Conservation (phyloP, 2,329 filamentous ascomycete species). For the Xylariaceae sp. region DNA sequence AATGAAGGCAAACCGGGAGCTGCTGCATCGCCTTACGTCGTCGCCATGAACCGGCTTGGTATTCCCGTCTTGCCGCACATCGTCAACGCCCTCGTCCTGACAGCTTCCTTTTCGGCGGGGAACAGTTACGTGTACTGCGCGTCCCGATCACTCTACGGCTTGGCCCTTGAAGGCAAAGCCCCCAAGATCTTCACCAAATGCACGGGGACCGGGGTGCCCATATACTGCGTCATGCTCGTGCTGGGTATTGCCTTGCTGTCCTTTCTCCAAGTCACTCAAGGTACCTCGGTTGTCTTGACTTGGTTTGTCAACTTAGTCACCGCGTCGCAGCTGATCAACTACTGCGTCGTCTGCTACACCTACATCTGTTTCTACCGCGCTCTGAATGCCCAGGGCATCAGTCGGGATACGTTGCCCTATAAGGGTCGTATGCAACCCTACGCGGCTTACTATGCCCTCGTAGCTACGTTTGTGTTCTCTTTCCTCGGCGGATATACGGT, state of each 20-base stretch:
- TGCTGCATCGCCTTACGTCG: constrained; percentile 61
- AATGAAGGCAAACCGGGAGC: constrained; percentile 55
- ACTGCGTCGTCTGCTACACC: constrained; percentile 61
- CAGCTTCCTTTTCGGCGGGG: constrained; percentile 60
- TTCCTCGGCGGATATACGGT: constrained; percentile 72
- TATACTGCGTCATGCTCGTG: constrained; percentile 64
- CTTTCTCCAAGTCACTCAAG: constrained; percentile 66
- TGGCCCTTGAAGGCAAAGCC: constrained; percentile 64
- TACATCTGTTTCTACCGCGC: constrained; percentile 70
- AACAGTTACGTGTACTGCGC: constrained; percentile 66
- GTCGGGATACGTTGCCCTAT: constrained; percentile 64
- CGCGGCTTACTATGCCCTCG: constrained; percentile 60
- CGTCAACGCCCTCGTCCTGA: constrained; percentile 67
- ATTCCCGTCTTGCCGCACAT: constrained; percentile 62
- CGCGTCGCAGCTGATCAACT: constrained; percentile 70
- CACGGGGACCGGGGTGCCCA: constrained; percentile 61
- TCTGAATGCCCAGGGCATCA: constrained; percentile 61
- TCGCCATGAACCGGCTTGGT: constrained; percentile 61
- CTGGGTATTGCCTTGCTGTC: constrained; percentile 63
- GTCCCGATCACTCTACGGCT: constrained; percentile 61
- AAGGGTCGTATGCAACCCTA: constrained; percentile 65
- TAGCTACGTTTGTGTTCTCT: constrained; percentile 62
- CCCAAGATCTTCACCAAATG: constrained; percentile 55
- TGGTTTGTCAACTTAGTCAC: constrained; percentile 69
- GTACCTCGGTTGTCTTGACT: constrained; percentile 59